These are phyloP conservation scores for Ambrosiella beaveri DNA, from an alignment of 2,329 filamentous ascomycete species.

Conservation along the genomic window DNA sequence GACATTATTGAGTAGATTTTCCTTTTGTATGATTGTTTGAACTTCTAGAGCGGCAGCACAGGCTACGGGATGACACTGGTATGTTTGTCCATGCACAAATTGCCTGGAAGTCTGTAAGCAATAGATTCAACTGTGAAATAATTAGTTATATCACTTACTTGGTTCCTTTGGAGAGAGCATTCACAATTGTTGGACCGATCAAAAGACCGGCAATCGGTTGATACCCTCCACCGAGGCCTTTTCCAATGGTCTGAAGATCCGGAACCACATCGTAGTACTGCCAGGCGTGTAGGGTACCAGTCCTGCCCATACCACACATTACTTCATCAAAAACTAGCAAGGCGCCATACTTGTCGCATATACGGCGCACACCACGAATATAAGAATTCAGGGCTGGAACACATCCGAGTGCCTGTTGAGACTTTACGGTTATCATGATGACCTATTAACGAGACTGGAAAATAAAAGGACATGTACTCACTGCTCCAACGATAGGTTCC, in stretches of 20 bases:
- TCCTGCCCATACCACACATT: constrained; percentile 50
- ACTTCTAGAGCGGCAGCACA: constrained; percentile 47
- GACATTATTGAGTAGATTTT: constrained; percentile 43
- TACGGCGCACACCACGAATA: constrained; percentile 44
- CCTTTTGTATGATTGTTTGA: constrained; percentile 38
- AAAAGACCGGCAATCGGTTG: constrained; percentile 44
- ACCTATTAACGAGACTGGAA: too few relatives aligned
- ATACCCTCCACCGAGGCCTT: constrained; percentile 48
- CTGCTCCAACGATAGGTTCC: constrained; percentile 54
- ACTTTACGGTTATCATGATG: too few relatives aligned
- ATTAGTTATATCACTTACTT: constrained; percentile 19
- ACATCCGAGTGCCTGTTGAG: constrained; percentile 38
- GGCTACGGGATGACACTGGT: constrained; percentile 41
- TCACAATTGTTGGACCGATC: constrained; percentile 31
- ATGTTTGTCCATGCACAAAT: constrained; percentile 40
- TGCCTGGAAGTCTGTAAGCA: background rate
- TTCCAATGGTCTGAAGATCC: constrained; percentile 50
- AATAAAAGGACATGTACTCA: background rate
- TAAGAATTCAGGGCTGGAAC: constrained; percentile 51
- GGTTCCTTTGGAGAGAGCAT: background rate
- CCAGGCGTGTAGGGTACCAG: constrained; percentile 43
- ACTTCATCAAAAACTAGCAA: constrained; percentile 67
- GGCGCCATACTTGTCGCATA: constrained; percentile 55
- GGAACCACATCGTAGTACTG: constrained; percentile 34
- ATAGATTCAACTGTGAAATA: constrained; percentile 15